These are phyloP conservation scores for Kazachstania sp. DNA, from an alignment of 1,139 yeast genomes.

Conservation along the genomic window DNA sequence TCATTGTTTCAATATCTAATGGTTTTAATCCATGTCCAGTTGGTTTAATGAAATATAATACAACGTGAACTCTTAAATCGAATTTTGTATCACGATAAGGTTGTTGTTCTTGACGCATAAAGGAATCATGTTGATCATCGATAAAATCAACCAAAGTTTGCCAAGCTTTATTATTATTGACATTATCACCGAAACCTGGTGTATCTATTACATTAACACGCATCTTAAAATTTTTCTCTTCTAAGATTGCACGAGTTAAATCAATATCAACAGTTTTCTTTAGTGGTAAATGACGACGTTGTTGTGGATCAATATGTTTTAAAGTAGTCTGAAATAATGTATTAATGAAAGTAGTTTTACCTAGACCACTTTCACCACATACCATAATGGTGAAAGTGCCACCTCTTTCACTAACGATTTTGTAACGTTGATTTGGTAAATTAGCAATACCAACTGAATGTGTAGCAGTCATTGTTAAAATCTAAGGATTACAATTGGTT, in stretches of 20 bases:
- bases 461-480: constrained; percentile 9
- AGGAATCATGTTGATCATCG: constrained; percentile 94
- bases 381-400: constrained; percentile 89
- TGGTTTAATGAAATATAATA: constrained; percentile 90
- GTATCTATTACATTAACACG: constrained; percentile 88
- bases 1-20: constrained; percentile 89
- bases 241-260: constrained; percentile 80
- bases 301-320: constrained; percentile 27
- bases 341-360: constrained; percentile 89
- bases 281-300: constrained; percentile 40
- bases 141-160: constrained; percentile 86
- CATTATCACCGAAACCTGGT: constrained; percentile 97
- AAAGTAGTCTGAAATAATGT: constrained; percentile 68
- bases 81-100: constrained; percentile 62
- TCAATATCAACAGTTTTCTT: constrained; percentile 89
- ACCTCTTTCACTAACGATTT: constrained; percentile 81
- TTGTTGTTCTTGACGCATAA: constrained; percentile 94
- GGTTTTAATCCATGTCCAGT: constrained; percentile 94
- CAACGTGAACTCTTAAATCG: constrained; percentile 92
- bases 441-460: constrained; percentile 65
- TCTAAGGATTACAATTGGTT: too few species aligned
- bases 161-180: constrained; percentile 90
- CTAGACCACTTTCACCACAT: constrained; percentile 92
- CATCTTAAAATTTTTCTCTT: constrained; percentile 82
- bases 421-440: constrained; percentile 91